phyloP scores from a whole-genome alignment of 2,329 filamentous ascomycete genomes.

The Phialophora tarda region DNA sequence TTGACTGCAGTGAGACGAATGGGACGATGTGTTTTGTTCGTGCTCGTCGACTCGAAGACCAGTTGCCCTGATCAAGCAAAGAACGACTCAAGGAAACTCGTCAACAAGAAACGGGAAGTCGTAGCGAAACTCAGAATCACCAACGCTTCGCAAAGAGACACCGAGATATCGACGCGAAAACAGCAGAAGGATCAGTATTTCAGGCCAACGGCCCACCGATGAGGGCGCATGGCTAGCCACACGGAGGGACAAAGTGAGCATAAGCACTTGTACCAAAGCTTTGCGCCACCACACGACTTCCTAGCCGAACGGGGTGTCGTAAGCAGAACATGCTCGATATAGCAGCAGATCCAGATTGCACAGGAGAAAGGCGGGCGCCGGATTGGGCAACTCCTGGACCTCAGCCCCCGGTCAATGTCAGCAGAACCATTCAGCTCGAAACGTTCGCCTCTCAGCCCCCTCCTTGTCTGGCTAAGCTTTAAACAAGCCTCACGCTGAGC shows the following conservation, averaged over 20 bases:
- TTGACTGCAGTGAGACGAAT: background rate
- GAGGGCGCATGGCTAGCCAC: conserved; percentile 7
- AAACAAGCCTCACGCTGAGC: conserved; percentile 18
- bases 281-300: conserved; percentile 8
- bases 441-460: conserved; percentile 3
- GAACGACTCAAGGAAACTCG: conserved; percentile 19
- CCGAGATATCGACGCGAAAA: conserved; percentile 15
- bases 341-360: conserved; percentile 26
- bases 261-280: conserved; percentile 33
- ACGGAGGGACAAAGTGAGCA: conserved; percentile 16
- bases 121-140: conserved; percentile 16
- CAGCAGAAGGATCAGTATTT: conserved; percentile 14
- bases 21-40: background rate
- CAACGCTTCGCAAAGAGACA: conserved; percentile 15
- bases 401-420: conserved; percentile 23
- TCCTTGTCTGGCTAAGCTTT: conserved; percentile 18
- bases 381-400: conserved; percentile 22
- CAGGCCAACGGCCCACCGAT: conserved; percentile 6
- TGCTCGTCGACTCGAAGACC: background rate
- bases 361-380: background rate
- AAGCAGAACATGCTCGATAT: conserved; percentile 29
- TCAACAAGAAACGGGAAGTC: conserved; percentile 12
- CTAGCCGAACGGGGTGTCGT: conserved; percentile 19
- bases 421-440: conserved; percentile 22
- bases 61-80: conserved; percentile 7